Percentiles rank a stretch among this genome's conserved stretches.
phyloP scores from a whole-genome alignment of 1,284 basidiomycete species.

The Nidula niveotomentosa region DNA sequence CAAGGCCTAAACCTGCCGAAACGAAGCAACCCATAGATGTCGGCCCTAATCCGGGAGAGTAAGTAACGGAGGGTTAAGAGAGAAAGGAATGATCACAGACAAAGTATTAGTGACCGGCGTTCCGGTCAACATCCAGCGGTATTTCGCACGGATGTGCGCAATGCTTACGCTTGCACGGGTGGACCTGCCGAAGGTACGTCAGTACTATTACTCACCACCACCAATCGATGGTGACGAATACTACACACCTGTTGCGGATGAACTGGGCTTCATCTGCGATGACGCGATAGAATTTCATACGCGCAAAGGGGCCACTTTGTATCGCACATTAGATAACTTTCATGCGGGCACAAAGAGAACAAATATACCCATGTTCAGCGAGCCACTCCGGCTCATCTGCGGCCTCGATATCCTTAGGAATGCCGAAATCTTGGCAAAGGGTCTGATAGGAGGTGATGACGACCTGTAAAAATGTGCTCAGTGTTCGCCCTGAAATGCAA shows the following conservation, averaged over 20 bases:
- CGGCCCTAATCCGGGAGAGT: constrained; percentile 39
- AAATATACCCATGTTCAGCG: constrained; percentile 43
- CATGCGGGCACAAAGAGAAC: background rate
- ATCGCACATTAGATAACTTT: constrained; percentile 2
- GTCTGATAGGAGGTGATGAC: constrained; percentile 73
- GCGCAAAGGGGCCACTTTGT: constrained; percentile 52
- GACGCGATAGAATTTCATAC: constrained; percentile 58
- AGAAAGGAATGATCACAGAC: constrained; percentile 29
- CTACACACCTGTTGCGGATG: constrained; percentile 57
- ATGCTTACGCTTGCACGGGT: constrained; percentile 59
- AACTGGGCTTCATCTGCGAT: constrained; percentile 73
- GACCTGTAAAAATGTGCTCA: constrained; percentile 32
- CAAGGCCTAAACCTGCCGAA: constrained; percentile 68
- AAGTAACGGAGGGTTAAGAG: background rate
- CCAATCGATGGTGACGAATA: background rate
- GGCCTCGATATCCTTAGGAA: constrained; percentile 42
- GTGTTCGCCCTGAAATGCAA: constrained; percentile 1
- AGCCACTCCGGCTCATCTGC: constrained; percentile 49
- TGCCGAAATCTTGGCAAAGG: constrained; percentile 51
- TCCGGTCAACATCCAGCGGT: constrained; percentile 72
- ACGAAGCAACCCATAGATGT: constrained; percentile 67
- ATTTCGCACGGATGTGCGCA: constrained; percentile 55
- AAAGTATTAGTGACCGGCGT: constrained; percentile 71
- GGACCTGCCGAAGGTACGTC: constrained; percentile 25
- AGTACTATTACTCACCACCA: no score